These are phyloP conservation scores for Naganishia cerealis DNA, from an alignment of 1,284 basidiomycete genomes.

Conservation along the genomic window DNA sequence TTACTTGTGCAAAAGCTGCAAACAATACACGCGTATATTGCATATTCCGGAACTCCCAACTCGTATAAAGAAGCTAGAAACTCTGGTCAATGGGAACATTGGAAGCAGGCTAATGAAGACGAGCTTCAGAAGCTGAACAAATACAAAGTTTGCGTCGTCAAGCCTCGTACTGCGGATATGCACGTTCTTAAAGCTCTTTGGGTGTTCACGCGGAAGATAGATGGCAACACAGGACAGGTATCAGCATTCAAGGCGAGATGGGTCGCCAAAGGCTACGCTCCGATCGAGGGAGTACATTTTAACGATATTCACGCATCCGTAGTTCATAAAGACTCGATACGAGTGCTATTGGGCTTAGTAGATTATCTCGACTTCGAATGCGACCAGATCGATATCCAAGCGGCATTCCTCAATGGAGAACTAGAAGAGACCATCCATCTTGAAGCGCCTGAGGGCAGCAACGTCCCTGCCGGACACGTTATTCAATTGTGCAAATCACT, in stretches of 20 bases:
- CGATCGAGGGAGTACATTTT: conserved; percentile 48
- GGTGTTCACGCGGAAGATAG: conserved; percentile 38
- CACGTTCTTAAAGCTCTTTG: conserved; percentile 26
- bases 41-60: no score
- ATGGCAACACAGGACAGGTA: conserved; percentile 37
- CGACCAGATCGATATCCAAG: conserved; percentile 42
- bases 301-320: conserved; percentile 37
- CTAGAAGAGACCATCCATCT: conserved; percentile 18
- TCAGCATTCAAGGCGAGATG: conserved; percentile 45
- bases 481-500: conserved; percentile 37
- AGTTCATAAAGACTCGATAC: conserved; percentile 38
- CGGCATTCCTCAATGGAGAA: conserved; percentile 30
- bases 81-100: no score
- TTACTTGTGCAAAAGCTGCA: no score
- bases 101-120: conserved; percentile 34
- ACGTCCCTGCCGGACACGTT: conserved; percentile 31
- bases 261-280: conserved; percentile 43
- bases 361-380: conserved; percentile 38
- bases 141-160: conserved; percentile 34
- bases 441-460: conserved; percentile 11
- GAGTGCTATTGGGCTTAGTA: conserved; percentile 38
- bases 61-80: no score
- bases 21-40: no score
- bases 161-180: background rate
- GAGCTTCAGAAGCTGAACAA: conserved; percentile 38